Conservation (phyloP, 352 stramenopile genomes). For the Phytophthora constricta region DNA sequence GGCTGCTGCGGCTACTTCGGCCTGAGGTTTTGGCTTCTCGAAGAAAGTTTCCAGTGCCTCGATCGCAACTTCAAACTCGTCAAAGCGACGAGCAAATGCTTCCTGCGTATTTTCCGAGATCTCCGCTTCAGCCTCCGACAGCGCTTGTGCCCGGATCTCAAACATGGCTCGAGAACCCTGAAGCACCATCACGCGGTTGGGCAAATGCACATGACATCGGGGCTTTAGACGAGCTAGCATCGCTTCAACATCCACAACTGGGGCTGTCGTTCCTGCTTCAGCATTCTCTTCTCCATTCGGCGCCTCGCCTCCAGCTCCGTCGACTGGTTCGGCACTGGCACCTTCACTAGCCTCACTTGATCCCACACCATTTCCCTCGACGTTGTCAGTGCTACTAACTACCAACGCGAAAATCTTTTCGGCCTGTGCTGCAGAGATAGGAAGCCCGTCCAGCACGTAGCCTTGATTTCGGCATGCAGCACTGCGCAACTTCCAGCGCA, state of each 20-base stretch:
- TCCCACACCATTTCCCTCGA: constrained; percentile 25
- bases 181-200: constrained; percentile 79
- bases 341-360: constrained; percentile 23
- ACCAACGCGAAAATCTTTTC: constrained; percentile 48
- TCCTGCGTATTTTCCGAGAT: constrained; percentile 69
- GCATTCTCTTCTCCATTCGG: constrained; percentile 19
- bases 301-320: constrained; percentile 20
- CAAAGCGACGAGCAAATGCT: constrained; percentile 56
- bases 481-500: constrained; percentile 74
- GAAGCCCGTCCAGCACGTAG: constrained; percentile 81
- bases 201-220: constrained; percentile 43
- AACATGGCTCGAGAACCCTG: constrained; percentile 55
- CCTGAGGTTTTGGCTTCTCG: constrained; percentile 39
- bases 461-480: constrained; percentile 79
- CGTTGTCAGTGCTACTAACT: constrained; percentile 17
- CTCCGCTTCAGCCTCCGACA: constrained; percentile 64
- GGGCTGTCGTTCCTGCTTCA: constrained; percentile 5
- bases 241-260: constrained; percentile 46
- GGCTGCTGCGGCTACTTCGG: constrained; percentile 9
- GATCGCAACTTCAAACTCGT: constrained; percentile 53
- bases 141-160: constrained; percentile 57
- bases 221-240: constrained; percentile 55
- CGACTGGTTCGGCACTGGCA: constrained; percentile 27
- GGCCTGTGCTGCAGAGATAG: constrained; percentile 55
- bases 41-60: constrained; percentile 72